Evolutionary conservation across 75 land plant genomes (phyloP).

Genomic region (Selaginella moellendorffii): DNA sequence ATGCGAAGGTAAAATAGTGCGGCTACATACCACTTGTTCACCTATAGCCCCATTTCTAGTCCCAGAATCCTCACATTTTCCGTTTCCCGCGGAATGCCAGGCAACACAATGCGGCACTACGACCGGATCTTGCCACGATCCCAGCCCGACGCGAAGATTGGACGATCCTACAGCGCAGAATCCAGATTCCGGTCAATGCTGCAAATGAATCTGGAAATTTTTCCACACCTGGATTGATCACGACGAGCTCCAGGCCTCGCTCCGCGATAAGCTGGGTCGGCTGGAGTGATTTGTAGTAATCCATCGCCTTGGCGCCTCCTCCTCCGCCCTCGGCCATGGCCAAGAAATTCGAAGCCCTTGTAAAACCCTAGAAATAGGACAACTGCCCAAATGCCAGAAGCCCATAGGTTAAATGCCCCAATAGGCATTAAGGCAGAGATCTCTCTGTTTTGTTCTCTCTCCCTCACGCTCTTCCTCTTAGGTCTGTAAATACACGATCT

Average conservation of each 20-base stretch:
- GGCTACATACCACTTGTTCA: conserved; percentile 15
- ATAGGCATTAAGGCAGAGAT: no score
- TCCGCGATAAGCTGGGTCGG: conserved; percentile 81
- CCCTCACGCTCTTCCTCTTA: no score
- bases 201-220: conserved; percentile 16
- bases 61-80: conserved; percentile 13
- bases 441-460: no score
- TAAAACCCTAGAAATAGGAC: no score
- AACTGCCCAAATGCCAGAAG: no score
- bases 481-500: no score
- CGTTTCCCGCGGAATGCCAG: conserved; percentile 10
- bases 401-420: no score
- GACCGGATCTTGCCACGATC: conserved; percentile 49
- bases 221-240: conserved; percentile 74
- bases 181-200: conserved; percentile 39
- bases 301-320: conserved; percentile 23
- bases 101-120: conserved; percentile 86
- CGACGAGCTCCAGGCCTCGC: conserved; percentile 74
- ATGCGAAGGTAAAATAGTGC: no score
- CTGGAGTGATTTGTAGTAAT: conserved; percentile 66
- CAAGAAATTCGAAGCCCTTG: no score
- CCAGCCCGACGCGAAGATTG: conserved; percentile 68
- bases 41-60: conserved; percentile 22
- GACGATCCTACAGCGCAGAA: conserved; percentile 62
- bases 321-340: neutral